A percentile compares a stretch with the other conserved stretches of the same genome.
Evolutionary conservation across 2,329 filamentous ascomycete species (phyloP).

Genomic region (Penicillium sp.): DNA sequence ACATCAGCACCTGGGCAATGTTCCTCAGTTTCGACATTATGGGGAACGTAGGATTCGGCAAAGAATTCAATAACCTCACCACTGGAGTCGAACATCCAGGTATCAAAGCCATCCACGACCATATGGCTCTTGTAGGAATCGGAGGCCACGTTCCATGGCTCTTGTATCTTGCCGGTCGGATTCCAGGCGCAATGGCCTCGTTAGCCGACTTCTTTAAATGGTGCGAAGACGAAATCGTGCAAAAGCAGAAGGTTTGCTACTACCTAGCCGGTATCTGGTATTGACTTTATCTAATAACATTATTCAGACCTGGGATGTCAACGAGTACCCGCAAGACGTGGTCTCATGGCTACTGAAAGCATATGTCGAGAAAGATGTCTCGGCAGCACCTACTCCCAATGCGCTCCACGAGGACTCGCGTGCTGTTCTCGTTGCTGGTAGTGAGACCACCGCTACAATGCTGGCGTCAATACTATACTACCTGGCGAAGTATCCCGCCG

Average conservation of each 20-base stretch:
- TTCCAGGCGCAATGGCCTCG: neutral
- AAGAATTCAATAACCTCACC: neutral
- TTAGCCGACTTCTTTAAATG: neutral
- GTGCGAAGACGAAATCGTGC: neutral
- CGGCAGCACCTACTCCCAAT: neutral
- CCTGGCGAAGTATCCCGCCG: slow-evolving; percentile 32
- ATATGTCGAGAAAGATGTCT: neutral
- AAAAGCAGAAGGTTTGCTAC: neutral
- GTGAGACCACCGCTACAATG: slow-evolving; percentile 37
- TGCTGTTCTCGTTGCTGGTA: slow-evolving; percentile 11
- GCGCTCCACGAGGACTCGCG: neutral
- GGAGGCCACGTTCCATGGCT: neutral
- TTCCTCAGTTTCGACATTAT: neutral
- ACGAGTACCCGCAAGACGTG: neutral
- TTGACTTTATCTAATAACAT: neutral
- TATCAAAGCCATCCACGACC: neutral
- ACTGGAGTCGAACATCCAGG: neutral
- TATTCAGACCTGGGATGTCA: neutral
- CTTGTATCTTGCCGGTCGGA: neutral
- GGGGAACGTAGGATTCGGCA: neutral
- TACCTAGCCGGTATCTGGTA: neutral
- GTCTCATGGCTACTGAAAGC: slow-evolving; percentile 1
- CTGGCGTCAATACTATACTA: slow-evolving; percentile 33
- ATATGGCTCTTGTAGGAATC: neutral
- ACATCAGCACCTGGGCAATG: neutral